Evolutionary conservation across 176 grass and related monocot genomes (phyloP), one percentile per base, ranked within the genome.

Genomic region (Carex scoparia): DNA sequence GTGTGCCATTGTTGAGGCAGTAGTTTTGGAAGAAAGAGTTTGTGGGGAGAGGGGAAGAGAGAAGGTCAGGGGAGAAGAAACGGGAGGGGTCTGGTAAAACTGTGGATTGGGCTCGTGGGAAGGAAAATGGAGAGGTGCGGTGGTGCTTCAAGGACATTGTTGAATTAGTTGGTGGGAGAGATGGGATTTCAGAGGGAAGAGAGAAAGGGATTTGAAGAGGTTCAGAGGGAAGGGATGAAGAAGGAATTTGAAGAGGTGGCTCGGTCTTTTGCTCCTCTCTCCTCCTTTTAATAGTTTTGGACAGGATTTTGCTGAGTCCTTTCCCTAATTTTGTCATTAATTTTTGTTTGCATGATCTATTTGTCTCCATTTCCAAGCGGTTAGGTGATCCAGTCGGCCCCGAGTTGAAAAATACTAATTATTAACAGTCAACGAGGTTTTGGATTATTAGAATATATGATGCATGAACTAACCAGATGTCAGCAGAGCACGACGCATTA

Each of bases 1-100:
- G 96, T 80, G 94, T 93, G 48, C 96, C 96, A 85, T 95, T 89
- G 16, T 99, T 99, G 78, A 99, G 96, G 79, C 51, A 76, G 66
- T 81, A 94, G 91, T 99, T 99, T 82, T 99, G 96, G 90, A 99
- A 99, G 88, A 95, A 99, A 70, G 90, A 91, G 76, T 99, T 99
- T 35, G 96, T 99, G 59, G 96, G 96, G 56, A 99, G 93, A 79
- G 96, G 96, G 72, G 79, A 79, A 53, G 85, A 57, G 78, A 94
- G 88, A 16, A 99, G 93, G n/a, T 40, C 6, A 16, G 88, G 84
- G 78, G 93, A 86, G 87, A 99, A 95, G 91, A 94, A 99, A 68
- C 89, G 38, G 76, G 88, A 79, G 46, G 96, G 96, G 84, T 99
- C 93, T 0, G 96, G 96, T 8, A 92, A 70, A 60, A 95, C 91